phyloP scores from a whole-genome alignment of 495 filamentous ascomycete genomes.

The Glonium stellatum region DNA sequence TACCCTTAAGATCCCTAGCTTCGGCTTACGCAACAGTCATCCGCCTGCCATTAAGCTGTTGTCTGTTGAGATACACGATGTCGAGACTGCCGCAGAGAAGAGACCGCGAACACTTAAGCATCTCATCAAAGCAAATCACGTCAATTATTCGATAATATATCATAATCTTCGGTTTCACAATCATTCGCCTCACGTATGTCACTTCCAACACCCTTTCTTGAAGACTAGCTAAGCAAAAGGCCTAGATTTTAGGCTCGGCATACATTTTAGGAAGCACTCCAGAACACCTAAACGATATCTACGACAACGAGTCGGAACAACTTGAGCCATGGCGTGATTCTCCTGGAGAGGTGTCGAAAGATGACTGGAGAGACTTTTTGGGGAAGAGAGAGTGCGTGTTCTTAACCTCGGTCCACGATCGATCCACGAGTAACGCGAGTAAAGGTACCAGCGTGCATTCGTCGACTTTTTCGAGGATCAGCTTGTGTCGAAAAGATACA shows the following conservation, averaged over 20 bases:
- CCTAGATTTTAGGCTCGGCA: slow-evolving; percentile 64
- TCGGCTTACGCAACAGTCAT: slow-evolving; percentile 1
- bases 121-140: slow-evolving; percentile 82
- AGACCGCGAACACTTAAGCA: slow-evolving; percentile 79
- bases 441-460: slow-evolving; percentile 78
- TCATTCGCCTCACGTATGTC: slow-evolving; percentile 72
- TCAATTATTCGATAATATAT: slow-evolving; percentile 77
- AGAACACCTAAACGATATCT: slow-evolving; percentile 66
- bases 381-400: slow-evolving; percentile 54
- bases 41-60: slow-evolving; percentile 53
- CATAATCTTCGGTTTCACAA: slow-evolving; percentile 76
- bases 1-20: slow-evolving; percentile 21
- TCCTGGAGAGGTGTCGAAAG: slow-evolving; percentile 69
- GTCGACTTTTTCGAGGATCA: slow-evolving; percentile 90
- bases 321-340: slow-evolving; percentile 81
- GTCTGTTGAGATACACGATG: slow-evolving; percentile 63
- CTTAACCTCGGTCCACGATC: not conserved
- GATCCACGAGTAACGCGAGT: not conserved
- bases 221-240: slow-evolving; percentile 24
- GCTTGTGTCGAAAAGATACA: slow-evolving; percentile 65
- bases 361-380: slow-evolving; percentile 82
- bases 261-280: slow-evolving; percentile 73
- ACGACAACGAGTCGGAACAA: slow-evolving; percentile 62
- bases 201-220: not conserved
- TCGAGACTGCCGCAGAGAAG: slow-evolving; percentile 74